Evolutionary conservation across 2,329 filamentous ascomycete genomes (phyloP).

Genomic region (Madurella fahalii): DNA sequence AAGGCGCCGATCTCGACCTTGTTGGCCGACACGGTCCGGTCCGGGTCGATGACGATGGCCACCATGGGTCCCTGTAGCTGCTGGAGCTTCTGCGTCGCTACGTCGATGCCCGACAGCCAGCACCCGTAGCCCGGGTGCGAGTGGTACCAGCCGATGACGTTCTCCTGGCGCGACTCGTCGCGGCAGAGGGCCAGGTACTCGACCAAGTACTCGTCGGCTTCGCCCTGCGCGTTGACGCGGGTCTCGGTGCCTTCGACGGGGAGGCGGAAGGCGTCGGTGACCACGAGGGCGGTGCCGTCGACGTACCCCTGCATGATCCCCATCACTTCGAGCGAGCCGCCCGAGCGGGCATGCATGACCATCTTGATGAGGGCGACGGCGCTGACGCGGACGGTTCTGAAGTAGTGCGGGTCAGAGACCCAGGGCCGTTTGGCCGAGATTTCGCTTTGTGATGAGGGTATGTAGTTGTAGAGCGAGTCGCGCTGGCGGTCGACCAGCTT

Average conservation of each 20-base stretch:
- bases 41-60: conserved; percentile 92
- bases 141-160: conserved; percentile 97
- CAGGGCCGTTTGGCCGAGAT: conserved; percentile 67
- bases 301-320: conserved; percentile 97
- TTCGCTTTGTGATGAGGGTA: conserved; percentile 62
- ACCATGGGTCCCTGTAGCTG: conserved; percentile 84
- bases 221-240: conserved; percentile 89
- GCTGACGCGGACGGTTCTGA: conserved; percentile 89
- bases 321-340: conserved; percentile 92
- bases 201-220: conserved; percentile 96
- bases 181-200: conserved; percentile 74
- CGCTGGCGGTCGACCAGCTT: conserved; percentile 79
- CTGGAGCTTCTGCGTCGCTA: conserved; percentile 85
- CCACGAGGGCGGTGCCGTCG: conserved; percentile 76
- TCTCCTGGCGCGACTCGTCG: conserved; percentile 75
- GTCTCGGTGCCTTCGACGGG: conserved; percentile 99
- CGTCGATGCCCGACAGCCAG: conserved; percentile 96
- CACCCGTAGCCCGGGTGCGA: conserved; percentile 96
- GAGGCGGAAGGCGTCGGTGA: conserved; percentile 89
- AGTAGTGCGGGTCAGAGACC: conserved; percentile 75
- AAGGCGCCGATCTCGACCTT: conserved; percentile 98
- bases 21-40: conserved; percentile 88
- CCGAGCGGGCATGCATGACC: conserved; percentile 98
- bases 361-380: conserved; percentile 95
- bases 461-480: conserved; percentile 88